Conservation (phyloP, 2,329 filamentous ascomycete species). For the Trichophyton rubrum region DNA sequence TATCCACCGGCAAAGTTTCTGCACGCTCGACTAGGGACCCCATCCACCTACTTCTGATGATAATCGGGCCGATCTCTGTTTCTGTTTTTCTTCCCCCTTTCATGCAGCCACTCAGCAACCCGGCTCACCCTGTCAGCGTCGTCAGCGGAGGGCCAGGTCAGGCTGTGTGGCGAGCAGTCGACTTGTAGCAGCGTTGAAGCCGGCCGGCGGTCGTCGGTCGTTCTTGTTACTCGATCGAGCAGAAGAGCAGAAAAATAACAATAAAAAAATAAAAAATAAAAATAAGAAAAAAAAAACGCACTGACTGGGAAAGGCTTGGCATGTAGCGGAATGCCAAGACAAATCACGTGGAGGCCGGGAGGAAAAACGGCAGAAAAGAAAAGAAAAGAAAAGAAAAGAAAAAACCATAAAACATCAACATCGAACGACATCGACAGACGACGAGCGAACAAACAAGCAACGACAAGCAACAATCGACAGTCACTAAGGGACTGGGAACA, state of each 20-base stretch:
- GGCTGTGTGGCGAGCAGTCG: neutral
- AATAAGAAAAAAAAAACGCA: neutral
- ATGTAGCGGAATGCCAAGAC: neutral
- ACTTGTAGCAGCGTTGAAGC: neutral
- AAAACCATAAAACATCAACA: neutral
- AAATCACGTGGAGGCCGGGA: neutral
- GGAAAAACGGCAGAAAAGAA: neutral
- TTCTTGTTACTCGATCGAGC: too few relatives aligned
- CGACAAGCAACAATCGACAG: neutral
- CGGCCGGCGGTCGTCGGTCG: neutral
- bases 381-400: neutral
- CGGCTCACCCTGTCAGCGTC: neutral
- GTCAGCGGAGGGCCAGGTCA: neutral
- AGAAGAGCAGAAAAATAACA: neutral
- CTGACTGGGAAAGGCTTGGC: neutral
- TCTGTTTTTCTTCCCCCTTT: neutral
- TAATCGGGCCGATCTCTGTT: slow-evolving; percentile 1
- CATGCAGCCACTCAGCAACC: neutral
- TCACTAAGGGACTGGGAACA: neutral
- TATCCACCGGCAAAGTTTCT: slow-evolving; percentile 1
- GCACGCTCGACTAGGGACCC: neutral
- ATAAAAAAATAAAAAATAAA: neutral
- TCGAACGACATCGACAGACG: neutral
- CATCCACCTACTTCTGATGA: neutral
- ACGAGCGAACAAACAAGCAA: neutral